Conservation (phyloP, 805 yeast genomes). For the Phaffomyces opuntiae region DNA sequence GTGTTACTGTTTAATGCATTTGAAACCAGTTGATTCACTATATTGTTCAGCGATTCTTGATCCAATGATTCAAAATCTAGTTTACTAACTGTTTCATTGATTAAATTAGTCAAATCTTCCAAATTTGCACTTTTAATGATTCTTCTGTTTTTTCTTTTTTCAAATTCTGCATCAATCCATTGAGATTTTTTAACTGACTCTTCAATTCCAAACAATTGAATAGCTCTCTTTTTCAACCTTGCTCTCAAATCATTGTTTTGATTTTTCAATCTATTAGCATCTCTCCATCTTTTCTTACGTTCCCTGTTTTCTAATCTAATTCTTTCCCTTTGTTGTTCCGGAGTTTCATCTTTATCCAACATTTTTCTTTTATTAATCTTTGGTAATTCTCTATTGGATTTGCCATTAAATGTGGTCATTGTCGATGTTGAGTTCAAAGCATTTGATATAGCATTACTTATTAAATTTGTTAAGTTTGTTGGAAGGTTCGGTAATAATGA, state of each 20-base stretch:
- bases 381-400: not conserved
- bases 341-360: constrained; percentile 19
- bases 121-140: constrained; percentile 34
- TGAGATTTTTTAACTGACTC: constrained; percentile 46
- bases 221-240: constrained; percentile 70
- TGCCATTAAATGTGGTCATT: not conserved
- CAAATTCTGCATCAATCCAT: constrained; percentile 77
- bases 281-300: constrained; percentile 80
- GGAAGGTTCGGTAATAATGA: constrained; percentile 18
- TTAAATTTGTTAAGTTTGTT: constrained; percentile 15
- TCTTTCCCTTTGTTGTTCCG: constrained; percentile 41
- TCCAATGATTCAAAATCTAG: constrained; percentile 44
- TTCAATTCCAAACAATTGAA: constrained; percentile 52
- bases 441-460: constrained; percentile 20
- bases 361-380: constrained; percentile 11
- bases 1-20: constrained; percentile 8
- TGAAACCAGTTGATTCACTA: constrained; percentile 21
- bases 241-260: constrained; percentile 83
- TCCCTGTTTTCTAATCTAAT: constrained; percentile 64
- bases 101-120: constrained; percentile 22
- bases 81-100: constrained; percentile 25
- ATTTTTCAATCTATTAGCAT: constrained; percentile 69
- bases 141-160: constrained; percentile 55
- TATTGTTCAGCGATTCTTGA: constrained; percentile 22
- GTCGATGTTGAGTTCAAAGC: constrained; percentile 9